These are phyloP conservation scores for Candida saitoana DNA, from an alignment of 805 yeast species.

Conservation along the genomic window DNA sequence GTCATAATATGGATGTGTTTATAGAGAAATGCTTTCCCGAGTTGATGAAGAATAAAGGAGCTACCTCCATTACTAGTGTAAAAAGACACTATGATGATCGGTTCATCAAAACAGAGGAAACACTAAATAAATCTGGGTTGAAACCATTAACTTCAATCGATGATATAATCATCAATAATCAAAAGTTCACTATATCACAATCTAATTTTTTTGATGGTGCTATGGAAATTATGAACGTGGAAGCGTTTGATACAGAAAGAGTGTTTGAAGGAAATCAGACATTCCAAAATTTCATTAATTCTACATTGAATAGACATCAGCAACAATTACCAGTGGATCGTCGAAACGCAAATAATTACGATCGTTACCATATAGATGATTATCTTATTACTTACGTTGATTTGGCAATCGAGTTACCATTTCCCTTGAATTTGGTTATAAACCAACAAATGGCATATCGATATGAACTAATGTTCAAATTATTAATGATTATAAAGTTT, in stretches of 20 bases:
- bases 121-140: background rate
- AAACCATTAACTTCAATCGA: slow-evolving; percentile 7
- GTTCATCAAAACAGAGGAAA: slow-evolving; percentile 5
- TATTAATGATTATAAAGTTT: slow-evolving; percentile 59
- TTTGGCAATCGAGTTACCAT: slow-evolving; percentile 66
- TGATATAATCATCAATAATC: slow-evolving; percentile 12
- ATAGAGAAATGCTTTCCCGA: slow-evolving; percentile 50
- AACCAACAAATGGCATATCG: slow-evolving; percentile 69
- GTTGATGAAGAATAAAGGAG: slow-evolving; percentile 40
- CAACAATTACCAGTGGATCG: slow-evolving; percentile 11
- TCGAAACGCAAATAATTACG: slow-evolving; percentile 6
- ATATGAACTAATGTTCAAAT: slow-evolving; percentile 76
- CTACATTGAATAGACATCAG: slow-evolving; percentile 29
- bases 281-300: slow-evolving; percentile 41
- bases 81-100: slow-evolving; percentile 20
- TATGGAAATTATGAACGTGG: slow-evolving; percentile 48
- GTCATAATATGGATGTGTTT: slow-evolving; percentile 50
- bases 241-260: slow-evolving; percentile 52
- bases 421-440: slow-evolving; percentile 76
- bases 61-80: slow-evolving; percentile 26
- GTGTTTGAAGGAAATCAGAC: slow-evolving; percentile 33
- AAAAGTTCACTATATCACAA: slow-evolving; percentile 39
- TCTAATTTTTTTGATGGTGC: slow-evolving; percentile 43
- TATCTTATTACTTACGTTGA: slow-evolving; percentile 50
- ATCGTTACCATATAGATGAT: slow-evolving; percentile 29